Percentiles rank a stretch among this genome's conserved stretches.
phyloP scores from a whole-genome alignment of 495 filamentous ascomycete species.

The Penicillium fimorum region DNA sequence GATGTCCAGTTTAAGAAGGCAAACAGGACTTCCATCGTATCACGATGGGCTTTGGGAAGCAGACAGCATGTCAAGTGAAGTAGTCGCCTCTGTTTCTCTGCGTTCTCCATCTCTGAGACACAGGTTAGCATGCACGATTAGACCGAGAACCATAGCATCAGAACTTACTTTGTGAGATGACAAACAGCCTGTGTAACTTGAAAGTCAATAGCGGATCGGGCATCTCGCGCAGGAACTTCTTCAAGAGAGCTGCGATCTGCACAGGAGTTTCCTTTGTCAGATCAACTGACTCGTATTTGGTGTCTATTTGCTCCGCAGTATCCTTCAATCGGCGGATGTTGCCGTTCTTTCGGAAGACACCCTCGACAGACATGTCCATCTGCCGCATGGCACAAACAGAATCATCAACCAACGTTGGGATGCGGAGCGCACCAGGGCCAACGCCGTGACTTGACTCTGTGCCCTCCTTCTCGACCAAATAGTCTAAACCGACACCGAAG shows the following conservation, averaged over 20 bases:
- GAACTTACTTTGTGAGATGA: constrained; percentile 76
- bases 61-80: constrained; percentile 92
- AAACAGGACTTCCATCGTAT: constrained; percentile 93
- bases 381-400: constrained; percentile 89
- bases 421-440: constrained; percentile 82
- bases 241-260: constrained; percentile 90
- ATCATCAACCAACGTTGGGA: constrained; percentile 89
- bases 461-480: constrained; percentile 86
- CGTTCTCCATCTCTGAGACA: constrained; percentile 70
- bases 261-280: constrained; percentile 82
- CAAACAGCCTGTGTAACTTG: constrained; percentile 89
- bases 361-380: constrained; percentile 99
- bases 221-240: constrained; percentile 92
- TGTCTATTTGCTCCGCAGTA: constrained; percentile 79
- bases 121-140: constrained; percentile 26
- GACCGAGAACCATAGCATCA: background rate
- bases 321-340: constrained; percentile 91
- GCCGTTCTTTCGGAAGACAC: constrained; percentile 98
- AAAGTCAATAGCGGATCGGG: constrained; percentile 94
- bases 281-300: constrained; percentile 77
- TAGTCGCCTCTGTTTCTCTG: constrained; percentile 77
- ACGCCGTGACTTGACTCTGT: constrained; percentile 95
- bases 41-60: constrained; percentile 86
- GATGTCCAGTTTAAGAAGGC: constrained; percentile 97
- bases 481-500: constrained; percentile 81